Evolutionary conservation across 148 eudicot genomes (phyloP).

Genomic region (Vaccinium vitisidaea): DNA sequence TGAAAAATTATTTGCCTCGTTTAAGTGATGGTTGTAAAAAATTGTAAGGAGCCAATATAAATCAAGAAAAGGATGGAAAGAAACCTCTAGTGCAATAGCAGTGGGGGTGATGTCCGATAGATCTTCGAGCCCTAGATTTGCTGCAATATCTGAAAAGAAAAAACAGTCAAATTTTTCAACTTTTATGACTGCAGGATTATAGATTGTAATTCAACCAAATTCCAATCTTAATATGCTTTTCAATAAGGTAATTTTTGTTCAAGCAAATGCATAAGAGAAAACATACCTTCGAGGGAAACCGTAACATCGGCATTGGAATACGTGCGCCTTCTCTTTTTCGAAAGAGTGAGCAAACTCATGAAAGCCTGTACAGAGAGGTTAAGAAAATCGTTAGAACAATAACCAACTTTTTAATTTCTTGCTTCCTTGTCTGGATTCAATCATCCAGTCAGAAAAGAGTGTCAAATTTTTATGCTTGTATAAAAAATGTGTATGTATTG

Average conservation of each 20-base stretch:
- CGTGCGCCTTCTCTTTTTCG: conserved; percentile 20
- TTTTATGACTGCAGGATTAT: not conserved
- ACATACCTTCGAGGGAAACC: conserved; percentile 26
- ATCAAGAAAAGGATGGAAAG: conserved; percentile 8
- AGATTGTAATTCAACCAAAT: not conserved
- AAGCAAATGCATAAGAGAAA: not conserved
- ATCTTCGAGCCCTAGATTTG: conserved; percentile 36
- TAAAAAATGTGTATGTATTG: not conserved
- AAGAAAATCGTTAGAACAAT: not conserved
- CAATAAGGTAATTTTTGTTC: not conserved
- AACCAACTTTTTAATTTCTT: not conserved
- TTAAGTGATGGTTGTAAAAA: not conserved
- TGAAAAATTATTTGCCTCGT: not conserved
- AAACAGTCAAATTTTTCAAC: not conserved
- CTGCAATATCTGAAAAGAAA: conserved; percentile 38
- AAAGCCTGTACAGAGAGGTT: conserved; percentile 16
- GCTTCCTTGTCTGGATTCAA: not conserved
- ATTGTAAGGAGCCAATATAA: not conserved
- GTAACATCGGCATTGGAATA: conserved; percentile 25
- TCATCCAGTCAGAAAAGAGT: not conserved
- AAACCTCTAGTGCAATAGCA: conserved; percentile 47
- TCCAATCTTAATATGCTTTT: not conserved
- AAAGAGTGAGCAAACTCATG: conserved; percentile 24
- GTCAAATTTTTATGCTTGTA: not conserved
- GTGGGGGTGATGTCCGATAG: conserved; percentile 42